Conservation (phyloP, 2,329 filamentous ascomycete genomes). For the Ophiosphaerella herpotricha region DNA sequence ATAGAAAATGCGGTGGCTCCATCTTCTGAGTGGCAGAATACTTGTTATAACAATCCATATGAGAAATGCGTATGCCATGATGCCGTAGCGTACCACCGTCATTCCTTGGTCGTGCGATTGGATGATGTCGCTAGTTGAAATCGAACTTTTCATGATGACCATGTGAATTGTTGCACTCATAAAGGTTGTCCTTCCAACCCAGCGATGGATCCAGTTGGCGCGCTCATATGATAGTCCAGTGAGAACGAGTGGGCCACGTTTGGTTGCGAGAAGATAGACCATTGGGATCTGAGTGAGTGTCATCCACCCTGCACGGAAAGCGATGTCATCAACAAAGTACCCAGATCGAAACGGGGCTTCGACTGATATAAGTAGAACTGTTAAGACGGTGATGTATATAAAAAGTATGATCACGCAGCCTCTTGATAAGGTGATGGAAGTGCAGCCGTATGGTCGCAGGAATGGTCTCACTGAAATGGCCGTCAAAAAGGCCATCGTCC, state of each 20-base stretch:
- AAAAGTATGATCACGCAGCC: slow-evolving; percentile 10
- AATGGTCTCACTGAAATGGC: slow-evolving; percentile 10
- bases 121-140: slow-evolving; percentile 24
- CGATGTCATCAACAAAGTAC: slow-evolving; percentile 36
- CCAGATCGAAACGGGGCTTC: slow-evolving; percentile 24
- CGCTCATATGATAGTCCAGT: slow-evolving; percentile 27
- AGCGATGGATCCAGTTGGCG: slow-evolving; percentile 31
- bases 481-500: slow-evolving; percentile 4
- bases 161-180: slow-evolving; percentile 33
- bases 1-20: slow-evolving; percentile 32
- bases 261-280: slow-evolving; percentile 31
- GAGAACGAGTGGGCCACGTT: slow-evolving; percentile 29
- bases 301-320: slow-evolving; percentile 38
- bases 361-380: slow-evolving; percentile 20
- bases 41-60: slow-evolving; percentile 31
- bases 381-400: slow-evolving; percentile 10
- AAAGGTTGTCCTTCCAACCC: slow-evolving; percentile 26
- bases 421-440: slow-evolving; percentile 1
- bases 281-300: slow-evolving; percentile 34
- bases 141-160: slow-evolving; percentile 31
- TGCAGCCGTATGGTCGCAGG: not conserved
- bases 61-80: slow-evolving; percentile 27
- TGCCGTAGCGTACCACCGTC: slow-evolving; percentile 29
- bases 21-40: slow-evolving; percentile 25
- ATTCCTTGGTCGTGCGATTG: slow-evolving; percentile 21